Percentiles rank a stretch among this genome's conserved stretches.
Conservation (phyloP, 2,329 filamentous ascomycete genomes). For the Juglanconis oblonga region DNA sequence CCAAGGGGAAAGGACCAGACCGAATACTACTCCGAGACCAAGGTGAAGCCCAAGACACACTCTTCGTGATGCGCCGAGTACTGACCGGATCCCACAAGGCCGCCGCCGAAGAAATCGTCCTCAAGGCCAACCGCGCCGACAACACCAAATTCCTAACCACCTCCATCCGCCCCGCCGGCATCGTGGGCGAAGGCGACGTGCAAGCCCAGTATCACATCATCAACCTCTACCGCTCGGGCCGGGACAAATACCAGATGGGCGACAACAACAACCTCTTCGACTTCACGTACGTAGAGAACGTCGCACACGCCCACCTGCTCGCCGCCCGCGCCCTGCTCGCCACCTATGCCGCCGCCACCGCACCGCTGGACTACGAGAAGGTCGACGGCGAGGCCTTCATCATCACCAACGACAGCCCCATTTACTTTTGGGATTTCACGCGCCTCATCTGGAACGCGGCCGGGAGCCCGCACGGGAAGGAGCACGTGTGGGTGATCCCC, state of each 20-base stretch:
- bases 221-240: conserved; percentile 63
- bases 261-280: conserved; percentile 62
- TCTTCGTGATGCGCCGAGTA: not conserved
- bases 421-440: conserved; percentile 90
- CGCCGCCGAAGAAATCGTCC: conserved; percentile 75
- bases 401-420: conserved; percentile 82
- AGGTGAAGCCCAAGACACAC: conserved; percentile 50
- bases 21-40: conserved; percentile 89
- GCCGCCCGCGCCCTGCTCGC: conserved; percentile 70
- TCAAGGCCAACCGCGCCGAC: conserved; percentile 67
- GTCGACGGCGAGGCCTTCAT: conserved; percentile 87
- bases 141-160: conserved; percentile 67
- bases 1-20: conserved; percentile 68
- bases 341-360: conserved; percentile 52
- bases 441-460: conserved; percentile 70
- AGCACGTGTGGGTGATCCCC: conserved; percentile 54
- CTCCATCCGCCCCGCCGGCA: conserved; percentile 80
- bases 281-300: conserved; percentile 63
- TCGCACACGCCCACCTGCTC: conserved; percentile 76
- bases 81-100: conserved; percentile 42
- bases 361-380: conserved; percentile 67
- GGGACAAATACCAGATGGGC: conserved; percentile 78
- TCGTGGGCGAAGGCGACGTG: conserved; percentile 87
- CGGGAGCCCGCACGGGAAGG: conserved; percentile 49
- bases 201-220: conserved; percentile 73